These are phyloP conservation scores for Emergomyces orientalis DNA, from an alignment of 2,329 filamentous ascomycete species.

Conservation along the genomic window DNA sequence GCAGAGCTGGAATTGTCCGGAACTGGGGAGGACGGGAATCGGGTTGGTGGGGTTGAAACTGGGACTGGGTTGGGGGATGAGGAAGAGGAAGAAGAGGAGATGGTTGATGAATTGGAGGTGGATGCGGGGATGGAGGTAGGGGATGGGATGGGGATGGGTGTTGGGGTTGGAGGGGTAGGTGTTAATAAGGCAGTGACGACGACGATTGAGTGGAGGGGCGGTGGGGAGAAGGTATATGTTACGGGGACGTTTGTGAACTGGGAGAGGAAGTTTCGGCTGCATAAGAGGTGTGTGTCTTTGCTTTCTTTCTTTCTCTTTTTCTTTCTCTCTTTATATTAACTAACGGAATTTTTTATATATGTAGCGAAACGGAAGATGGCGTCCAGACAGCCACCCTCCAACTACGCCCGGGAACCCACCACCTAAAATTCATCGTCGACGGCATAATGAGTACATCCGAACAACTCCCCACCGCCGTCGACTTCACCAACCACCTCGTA, in stretches of 20 bases:
- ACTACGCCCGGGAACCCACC: slow-evolving; percentile 86
- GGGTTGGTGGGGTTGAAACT: slow-evolving; percentile 24
- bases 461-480: slow-evolving; percentile 83
- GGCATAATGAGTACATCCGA: slow-evolving; percentile 84
- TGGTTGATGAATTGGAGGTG: slow-evolving; percentile 37
- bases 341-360: slow-evolving; percentile 1
- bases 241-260: slow-evolving; percentile 96
- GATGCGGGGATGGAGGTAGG: background rate
- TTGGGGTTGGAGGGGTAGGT: slow-evolving; percentile 49
- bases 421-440: slow-evolving; percentile 93
- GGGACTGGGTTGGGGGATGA: slow-evolving; percentile 39
- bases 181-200: slow-evolving; percentile 73
- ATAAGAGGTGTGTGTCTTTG: slow-evolving; percentile 66
- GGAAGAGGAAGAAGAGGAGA: slow-evolving; percentile 57
- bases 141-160: slow-evolving; percentile 46
- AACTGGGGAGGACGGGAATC: slow-evolving; percentile 25
- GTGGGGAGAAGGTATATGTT: slow-evolving; percentile 85
- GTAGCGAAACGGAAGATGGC: slow-evolving; percentile 39
- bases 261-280: slow-evolving; percentile 85
- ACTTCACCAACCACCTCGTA: slow-evolving; percentile 95
- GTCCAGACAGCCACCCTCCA: slow-evolving; percentile 69
- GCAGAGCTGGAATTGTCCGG: slow-evolving; percentile 30
- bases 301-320: slow-evolving; percentile 5
- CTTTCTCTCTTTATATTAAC: background rate
- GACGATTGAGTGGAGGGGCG: slow-evolving; percentile 71